Base-by-base conservation (phyloP, 169 alveolate species). In the Plasmodium gallinaceum region DNA sequence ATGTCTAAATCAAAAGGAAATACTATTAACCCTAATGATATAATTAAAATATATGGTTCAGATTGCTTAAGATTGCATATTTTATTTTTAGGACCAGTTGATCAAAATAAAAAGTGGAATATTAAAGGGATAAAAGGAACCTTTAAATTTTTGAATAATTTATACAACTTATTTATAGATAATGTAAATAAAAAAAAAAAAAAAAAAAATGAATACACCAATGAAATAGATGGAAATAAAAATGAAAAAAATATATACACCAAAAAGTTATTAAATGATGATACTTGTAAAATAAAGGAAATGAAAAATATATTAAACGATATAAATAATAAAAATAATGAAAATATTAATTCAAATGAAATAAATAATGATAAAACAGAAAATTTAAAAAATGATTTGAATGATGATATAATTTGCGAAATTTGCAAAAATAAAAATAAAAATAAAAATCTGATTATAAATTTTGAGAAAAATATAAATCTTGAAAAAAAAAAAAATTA, bases 1-100 rank as follows among this genome's bases (percentile, higher is more conserved):
- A 96, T 96, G 98, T 95, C 97, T 5, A 96, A 96, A 65, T 95
- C 98, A 5, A 94, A 90, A 70, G 95, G 95, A 18, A 96, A 96
- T 74, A 96, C 96, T 22, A 93, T 95, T 4, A 74, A 72, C 37
- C 98, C 98, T 20, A 88, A 85, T 12, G 96, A 78, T 7, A 74
- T 95, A 7, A 90, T 93, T 5, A 83, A 88, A 6, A 72, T 52
- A 32, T 93, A 88, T 65, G 98, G 99, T 4, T 96, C 96, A 5
- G 99, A 96, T 74, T 92, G 97, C 37, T 90, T 96, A 58, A 80
- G 99, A 57, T 64, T 96, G 32, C 93, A 96, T 66, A 92, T 97
- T 43, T 24, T 96, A 91, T 96, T 96, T 88, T 92, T 95, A 62
- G 98, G 98, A 16, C 98, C 98, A 0, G 64, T 96, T 16, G 96